Percentiles rank a stretch among this genome's conserved stretches.
These are phyloP conservation scores for Nissolia schottii DNA, from an alignment of 306 rosid species.

Conservation along the genomic window DNA sequence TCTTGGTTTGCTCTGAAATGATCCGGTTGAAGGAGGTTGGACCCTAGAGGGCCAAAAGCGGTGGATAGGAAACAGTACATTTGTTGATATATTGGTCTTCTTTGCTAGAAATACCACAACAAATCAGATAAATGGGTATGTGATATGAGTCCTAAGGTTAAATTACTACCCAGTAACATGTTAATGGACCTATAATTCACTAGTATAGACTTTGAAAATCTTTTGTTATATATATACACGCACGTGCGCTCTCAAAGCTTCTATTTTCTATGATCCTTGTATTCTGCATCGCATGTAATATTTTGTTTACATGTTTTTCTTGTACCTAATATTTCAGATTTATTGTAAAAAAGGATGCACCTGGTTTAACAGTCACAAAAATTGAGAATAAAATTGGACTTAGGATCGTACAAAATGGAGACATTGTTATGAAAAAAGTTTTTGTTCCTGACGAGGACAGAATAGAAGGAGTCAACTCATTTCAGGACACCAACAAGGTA, in stretches of 20 bases:
- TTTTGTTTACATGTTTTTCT: neutral
- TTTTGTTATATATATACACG: neutral
- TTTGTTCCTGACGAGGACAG: slow-evolving; percentile 75
- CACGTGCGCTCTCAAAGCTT: too few relatives aligned
- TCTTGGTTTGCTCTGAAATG: slow-evolving; percentile 21
- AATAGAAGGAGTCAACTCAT: slow-evolving; percentile 66
- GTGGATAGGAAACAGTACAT: slow-evolving; percentile 89
- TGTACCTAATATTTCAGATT: slow-evolving; percentile 42
- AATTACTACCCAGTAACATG: neutral
- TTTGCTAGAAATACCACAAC: slow-evolving; percentile 71
- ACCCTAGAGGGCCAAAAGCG: slow-evolving; percentile 75
- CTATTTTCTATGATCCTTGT: neutral
- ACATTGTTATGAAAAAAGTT: slow-evolving; percentile 63
- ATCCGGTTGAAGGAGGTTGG: slow-evolving; percentile 84
- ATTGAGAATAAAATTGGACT: slow-evolving; percentile 87
- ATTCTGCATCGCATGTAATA: neutral
- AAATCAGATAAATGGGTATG: slow-evolving; percentile 78
- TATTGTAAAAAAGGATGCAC: slow-evolving; percentile 66
- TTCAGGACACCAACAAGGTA: slow-evolving; percentile 85
- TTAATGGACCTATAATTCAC: neutral
- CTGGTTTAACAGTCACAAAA: slow-evolving; percentile 72
- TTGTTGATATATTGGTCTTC: slow-evolving; percentile 69
- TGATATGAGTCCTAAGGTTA: neutral
- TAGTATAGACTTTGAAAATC: neutral
- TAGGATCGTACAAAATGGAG: slow-evolving; percentile 88